Evolutionary conservation across 805 yeast species (phyloP).

Genomic region (Starmerella ratchasimensis): DNA sequence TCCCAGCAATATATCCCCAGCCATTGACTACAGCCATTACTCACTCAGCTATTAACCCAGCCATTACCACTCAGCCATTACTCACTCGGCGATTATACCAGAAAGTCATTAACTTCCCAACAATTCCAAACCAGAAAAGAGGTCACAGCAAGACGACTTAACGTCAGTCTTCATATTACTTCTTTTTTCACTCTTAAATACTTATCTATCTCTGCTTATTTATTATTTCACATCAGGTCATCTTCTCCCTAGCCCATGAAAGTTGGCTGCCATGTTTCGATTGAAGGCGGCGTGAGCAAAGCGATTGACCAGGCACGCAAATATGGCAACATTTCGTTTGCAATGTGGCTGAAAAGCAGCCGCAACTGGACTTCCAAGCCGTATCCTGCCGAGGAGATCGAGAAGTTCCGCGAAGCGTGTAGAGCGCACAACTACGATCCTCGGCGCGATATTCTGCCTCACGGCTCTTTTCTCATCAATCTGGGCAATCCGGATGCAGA

Average conservation of each 20-base stretch:
- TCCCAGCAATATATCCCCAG: no score
- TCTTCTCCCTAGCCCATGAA: slow-evolving; percentile 6
- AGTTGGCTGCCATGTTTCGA: slow-evolving; percentile 83
- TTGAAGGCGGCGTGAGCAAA: slow-evolving; percentile 65
- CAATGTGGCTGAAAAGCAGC: slow-evolving; percentile 79
- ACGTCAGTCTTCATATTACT: neutral
- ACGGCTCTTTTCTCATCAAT: slow-evolving; percentile 88
- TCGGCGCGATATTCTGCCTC: slow-evolving; percentile 62
- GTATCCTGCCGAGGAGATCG: slow-evolving; percentile 51
- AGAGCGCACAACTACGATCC: slow-evolving; percentile 39
- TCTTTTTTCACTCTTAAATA: neutral
- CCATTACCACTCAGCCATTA: no score
- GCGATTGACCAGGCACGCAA: slow-evolving; percentile 46
- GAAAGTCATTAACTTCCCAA: no score
- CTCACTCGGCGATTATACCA: no score
- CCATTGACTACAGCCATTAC: no score
- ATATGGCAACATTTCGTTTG: slow-evolving; percentile 68
- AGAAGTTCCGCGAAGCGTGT: slow-evolving; percentile 52
- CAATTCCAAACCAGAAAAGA: no score
- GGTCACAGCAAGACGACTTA: no score
- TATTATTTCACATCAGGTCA: neutral
- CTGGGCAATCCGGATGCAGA: slow-evolving; percentile 79
- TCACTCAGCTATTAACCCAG: no score
- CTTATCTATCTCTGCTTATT: no score
- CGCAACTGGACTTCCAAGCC: slow-evolving; percentile 83